Evolutionary conservation across 192 early-diverging fungal genomes (phyloP).

Genomic region (Backusella liffmaniae): DNA sequence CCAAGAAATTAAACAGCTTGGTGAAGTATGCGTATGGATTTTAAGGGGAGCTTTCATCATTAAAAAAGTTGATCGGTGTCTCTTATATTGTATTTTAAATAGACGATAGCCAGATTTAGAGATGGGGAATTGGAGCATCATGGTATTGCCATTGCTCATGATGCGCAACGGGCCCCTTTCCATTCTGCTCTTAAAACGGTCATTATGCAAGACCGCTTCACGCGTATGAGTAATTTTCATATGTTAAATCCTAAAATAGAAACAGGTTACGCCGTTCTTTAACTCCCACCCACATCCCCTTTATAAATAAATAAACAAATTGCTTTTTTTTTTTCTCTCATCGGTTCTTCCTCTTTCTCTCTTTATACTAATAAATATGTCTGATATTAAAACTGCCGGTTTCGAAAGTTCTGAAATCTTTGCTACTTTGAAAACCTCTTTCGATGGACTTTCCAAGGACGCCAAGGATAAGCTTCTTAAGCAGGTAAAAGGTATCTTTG

Average conservation of each 20-base stretch:
- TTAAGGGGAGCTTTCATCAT: slow-evolving; percentile 3
- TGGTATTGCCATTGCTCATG: slow-evolving; percentile 85
- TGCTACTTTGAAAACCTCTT: slow-evolving; percentile 57
- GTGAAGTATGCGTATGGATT: slow-evolving; percentile 41
- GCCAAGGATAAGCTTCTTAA: slow-evolving; percentile 60
- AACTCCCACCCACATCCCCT: not conserved
- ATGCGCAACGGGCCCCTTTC: slow-evolving; percentile 81
- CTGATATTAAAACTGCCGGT: slow-evolving; percentile 47
- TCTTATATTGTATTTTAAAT: not conserved
- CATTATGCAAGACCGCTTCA: slow-evolving; percentile 78
- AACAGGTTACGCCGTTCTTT: not conserved
- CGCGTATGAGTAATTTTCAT: slow-evolving; percentile 59
- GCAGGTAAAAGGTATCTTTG: slow-evolving; percentile 84
- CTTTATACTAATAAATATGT: slow-evolving; percentile 2
- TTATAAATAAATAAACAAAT: not conserved
- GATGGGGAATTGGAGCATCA: slow-evolving; percentile 97
- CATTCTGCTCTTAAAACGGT: slow-evolving; percentile 69
- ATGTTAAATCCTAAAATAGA: not conserved
- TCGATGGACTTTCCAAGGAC: slow-evolving; percentile 59
- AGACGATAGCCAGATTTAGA: slow-evolving; percentile 81
- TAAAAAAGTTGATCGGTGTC: not conserved
- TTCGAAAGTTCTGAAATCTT: slow-evolving; percentile 81
- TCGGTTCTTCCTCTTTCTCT: not conserved
- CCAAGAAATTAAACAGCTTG: slow-evolving; percentile 58
- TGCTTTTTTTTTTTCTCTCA: not conserved